Evolutionary conservation across 2,329 filamentous ascomycete species (phyloP).

Genomic region (Penicillium janthinellum): DNA sequence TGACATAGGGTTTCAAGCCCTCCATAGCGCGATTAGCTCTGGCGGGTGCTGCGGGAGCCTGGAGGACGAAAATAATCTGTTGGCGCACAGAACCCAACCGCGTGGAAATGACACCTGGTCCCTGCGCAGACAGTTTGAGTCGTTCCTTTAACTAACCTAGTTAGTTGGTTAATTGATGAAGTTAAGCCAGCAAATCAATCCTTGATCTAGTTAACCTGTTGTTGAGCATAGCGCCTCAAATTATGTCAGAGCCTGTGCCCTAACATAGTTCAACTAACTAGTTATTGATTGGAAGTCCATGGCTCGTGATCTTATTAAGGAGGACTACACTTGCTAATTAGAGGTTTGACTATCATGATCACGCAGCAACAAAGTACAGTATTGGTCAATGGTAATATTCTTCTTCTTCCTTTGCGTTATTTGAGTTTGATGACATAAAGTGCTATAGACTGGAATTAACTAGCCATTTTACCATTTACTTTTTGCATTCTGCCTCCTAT

Average conservation of each 20-base stretch:
- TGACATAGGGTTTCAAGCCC: not conserved
- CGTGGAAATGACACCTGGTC: slow-evolving; percentile 25
- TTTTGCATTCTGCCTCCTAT: not conserved
- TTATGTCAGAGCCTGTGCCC: not conserved
- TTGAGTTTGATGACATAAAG: not conserved
- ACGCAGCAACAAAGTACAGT: not conserved
- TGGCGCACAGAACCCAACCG: slow-evolving; percentile 12
- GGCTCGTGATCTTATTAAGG: too few species aligned
- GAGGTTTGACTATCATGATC: not conserved
- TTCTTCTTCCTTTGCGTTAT: not conserved
- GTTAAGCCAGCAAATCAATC: too few species aligned
- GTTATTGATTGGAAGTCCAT: too few species aligned
- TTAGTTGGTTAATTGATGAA: too few species aligned
- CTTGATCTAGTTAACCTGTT: too few species aligned
- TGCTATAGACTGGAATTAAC: too few species aligned
- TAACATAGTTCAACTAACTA: not conserved
- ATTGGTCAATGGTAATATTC: not conserved
- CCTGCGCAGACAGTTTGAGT: slow-evolving; percentile 8
- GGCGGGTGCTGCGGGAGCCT: slow-evolving; percentile 11
- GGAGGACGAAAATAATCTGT: slow-evolving; percentile 7
- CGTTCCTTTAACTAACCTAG: not conserved
- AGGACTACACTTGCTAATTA: too few species aligned
- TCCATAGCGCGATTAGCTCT: slow-evolving; percentile 9
- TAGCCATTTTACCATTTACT: not conserved
- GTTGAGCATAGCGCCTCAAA: too few species aligned